Conservation (phyloP, 345 rosid species). For the Sisymbrium altissimum region DNA sequence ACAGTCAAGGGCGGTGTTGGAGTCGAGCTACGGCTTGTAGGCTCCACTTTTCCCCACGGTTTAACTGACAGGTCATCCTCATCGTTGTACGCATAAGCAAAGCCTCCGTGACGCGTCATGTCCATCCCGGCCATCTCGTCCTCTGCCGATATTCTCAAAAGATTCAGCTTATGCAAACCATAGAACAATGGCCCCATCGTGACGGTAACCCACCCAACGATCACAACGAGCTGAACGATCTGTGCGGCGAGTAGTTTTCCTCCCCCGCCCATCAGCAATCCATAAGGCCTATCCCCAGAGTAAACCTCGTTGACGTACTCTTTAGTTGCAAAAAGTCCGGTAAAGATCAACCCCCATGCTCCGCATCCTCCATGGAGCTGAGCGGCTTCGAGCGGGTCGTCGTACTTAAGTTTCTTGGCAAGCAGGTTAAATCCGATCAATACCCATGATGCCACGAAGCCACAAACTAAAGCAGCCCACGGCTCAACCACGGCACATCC, state of each 20-base stretch:
- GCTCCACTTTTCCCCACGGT: slow-evolving; percentile 20
- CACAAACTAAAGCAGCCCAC: slow-evolving; percentile 23
- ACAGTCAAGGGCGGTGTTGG: slow-evolving; percentile 10
- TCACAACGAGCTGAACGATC: slow-evolving; percentile 1
- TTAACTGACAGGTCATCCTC: slow-evolving; percentile 1
- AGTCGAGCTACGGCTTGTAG: slow-evolving; percentile 13
- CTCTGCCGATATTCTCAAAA: slow-evolving; percentile 6
- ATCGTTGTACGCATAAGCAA: slow-evolving; percentile 23
- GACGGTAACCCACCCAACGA: slow-evolving; percentile 11
- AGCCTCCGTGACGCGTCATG: slow-evolving; percentile 24
- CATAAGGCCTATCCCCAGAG: slow-evolving; percentile 6
- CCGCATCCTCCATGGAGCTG: slow-evolving; percentile 29
- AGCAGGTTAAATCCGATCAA: slow-evolving; percentile 1
- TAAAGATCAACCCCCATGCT: slow-evolving; percentile 25
- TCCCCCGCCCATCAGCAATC: slow-evolving; percentile 28
- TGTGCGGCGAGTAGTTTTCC: slow-evolving; percentile 4
- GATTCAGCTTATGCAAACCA: slow-evolving; percentile 18
- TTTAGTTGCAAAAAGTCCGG: slow-evolving; percentile 20
- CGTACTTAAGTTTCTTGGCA: slow-evolving; percentile 18
- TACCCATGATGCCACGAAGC: slow-evolving; percentile 24
- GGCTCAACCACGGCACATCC: slow-evolving; percentile 28
- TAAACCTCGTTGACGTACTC: slow-evolving; percentile 19
- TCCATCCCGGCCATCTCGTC: slow-evolving; percentile 27
- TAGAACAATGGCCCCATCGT: slow-evolving; percentile 24
- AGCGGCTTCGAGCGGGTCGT: slow-evolving; percentile 28